phyloP scores from a whole-genome alignment of 768 basidiomycete species.

The Fomitopsis serialis region DNA sequence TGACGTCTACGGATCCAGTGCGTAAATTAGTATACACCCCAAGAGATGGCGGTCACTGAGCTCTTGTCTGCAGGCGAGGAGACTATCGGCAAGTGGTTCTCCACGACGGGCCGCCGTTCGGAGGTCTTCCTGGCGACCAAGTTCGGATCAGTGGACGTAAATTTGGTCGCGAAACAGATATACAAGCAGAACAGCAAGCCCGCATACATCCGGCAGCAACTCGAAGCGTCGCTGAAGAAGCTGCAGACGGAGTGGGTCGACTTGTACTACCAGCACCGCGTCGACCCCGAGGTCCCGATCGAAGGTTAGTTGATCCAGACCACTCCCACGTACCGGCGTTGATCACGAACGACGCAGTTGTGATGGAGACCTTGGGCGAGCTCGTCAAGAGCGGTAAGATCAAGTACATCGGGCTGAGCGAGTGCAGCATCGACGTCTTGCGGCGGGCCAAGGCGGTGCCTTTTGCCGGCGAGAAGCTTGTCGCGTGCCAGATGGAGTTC shows the following conservation, averaged over 20 bases:
- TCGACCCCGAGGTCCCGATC: conserved; percentile 19
- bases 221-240: conserved; percentile 33
- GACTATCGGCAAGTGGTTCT: conserved; percentile 34
- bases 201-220: conserved; percentile 31
- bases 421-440: conserved; percentile 15
- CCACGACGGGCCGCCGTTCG: conserved; percentile 41
- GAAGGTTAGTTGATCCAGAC: conserved; percentile 13
- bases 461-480: conserved; percentile 32
- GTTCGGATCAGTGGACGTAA: conserved; percentile 33
- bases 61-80: background rate
- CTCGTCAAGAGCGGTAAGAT: conserved; percentile 21
- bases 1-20: conserved; percentile 34
- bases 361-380: too few species aligned
- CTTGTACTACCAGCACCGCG: conserved; percentile 34
- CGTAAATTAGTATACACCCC: background rate
- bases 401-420: conserved; percentile 17
- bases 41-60: background rate
- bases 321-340: background rate
- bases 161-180: background rate
- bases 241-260: conserved; percentile 32
- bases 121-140: conserved; percentile 62
- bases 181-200: conserved; percentile 30
- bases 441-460: conserved; percentile 24
- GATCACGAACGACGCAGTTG: background rate
- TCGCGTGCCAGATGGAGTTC: conserved; percentile 40